These are phyloP conservation scores for Flueggea neowawraea DNA, from an alignment of 441 rosid species.

Conservation along the genomic window DNA sequence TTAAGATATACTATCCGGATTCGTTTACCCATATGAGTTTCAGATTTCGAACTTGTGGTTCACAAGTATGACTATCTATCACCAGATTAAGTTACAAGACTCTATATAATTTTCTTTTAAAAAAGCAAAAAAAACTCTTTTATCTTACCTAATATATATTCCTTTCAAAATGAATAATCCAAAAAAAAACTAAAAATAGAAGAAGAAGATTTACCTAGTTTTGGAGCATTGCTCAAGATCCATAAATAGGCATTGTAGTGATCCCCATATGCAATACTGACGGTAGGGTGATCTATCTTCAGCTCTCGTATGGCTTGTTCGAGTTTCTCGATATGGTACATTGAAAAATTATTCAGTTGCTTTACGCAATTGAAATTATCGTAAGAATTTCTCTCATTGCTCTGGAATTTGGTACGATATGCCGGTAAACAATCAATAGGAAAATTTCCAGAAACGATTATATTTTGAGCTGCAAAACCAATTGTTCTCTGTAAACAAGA, in stretches of 20 bases:
- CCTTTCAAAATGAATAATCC: no score
- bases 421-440: constrained; percentile 6
- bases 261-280: constrained; percentile 8
- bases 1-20: no score
- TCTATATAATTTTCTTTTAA: no score
- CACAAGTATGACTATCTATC: no score
- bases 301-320: background rate
- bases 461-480: background rate
- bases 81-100: no score
- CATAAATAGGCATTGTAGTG: background rate
- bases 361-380: constrained; percentile 9
- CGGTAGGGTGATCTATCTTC: background rate
- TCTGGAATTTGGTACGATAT: background rate
- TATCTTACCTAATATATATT: no score
- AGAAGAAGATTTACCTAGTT: constrained; percentile 3
- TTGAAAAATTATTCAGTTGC: constrained; percentile 2
- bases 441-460: constrained; percentile 11
- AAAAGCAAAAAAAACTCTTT: no score
- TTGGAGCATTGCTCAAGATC: no score
- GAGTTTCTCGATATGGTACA: constrained; percentile 5
- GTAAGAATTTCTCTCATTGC: background rate
- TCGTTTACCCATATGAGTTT: no score
- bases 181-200: no score
- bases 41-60: no score
- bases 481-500: background rate